Percentiles rank a stretch among this genome's conserved stretches.
Conservation (phyloP, 495 filamentous ascomycete species). For the Penicillium dipodomyicola region DNA sequence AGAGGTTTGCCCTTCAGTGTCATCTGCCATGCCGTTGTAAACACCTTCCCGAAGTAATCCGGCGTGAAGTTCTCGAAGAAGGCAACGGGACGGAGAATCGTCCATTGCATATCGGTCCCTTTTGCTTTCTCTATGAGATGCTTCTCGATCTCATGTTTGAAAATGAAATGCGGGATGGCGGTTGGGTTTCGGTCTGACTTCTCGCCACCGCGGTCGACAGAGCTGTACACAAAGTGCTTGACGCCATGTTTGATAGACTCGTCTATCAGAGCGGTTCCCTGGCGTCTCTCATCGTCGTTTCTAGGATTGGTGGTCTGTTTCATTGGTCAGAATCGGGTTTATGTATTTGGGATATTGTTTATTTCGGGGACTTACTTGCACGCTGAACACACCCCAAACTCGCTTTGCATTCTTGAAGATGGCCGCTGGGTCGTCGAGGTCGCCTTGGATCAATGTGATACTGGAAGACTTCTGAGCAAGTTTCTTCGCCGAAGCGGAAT, state of each 20-base stretch:
- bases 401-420: slow-evolving; percentile 53
- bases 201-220: slow-evolving; percentile 66
- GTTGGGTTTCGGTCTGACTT: slow-evolving; percentile 56
- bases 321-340: slow-evolving; percentile 2
- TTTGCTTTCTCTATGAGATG: slow-evolving; percentile 50
- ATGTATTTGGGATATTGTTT: slow-evolving; percentile 34
- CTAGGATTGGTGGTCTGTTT: slow-evolving; percentile 45
- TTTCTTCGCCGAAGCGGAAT: slow-evolving; percentile 51
- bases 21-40: slow-evolving; percentile 51
- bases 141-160: slow-evolving; percentile 63
- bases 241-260: slow-evolving; percentile 55
- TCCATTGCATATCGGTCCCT: slow-evolving; percentile 53
- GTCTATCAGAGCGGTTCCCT: slow-evolving; percentile 63
- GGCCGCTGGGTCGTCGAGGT: slow-evolving; percentile 47
- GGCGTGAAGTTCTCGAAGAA: slow-evolving; percentile 67
- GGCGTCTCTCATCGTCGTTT: slow-evolving; percentile 51
- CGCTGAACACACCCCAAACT: slow-evolving; percentile 54
- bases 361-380: slow-evolving; percentile 32
- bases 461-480: slow-evolving; percentile 43
- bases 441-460: slow-evolving; percentile 56
- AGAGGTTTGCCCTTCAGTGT: slow-evolving; percentile 50
- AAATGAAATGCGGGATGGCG: slow-evolving; percentile 58
- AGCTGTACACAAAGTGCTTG: slow-evolving; percentile 62
- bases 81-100: slow-evolving; percentile 59
- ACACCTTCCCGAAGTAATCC: slow-evolving; percentile 58